These are phyloP conservation scores for Zygosaccharomyces sapae DNA, from an alignment of 1,139 yeast species.

Conservation along the genomic window DNA sequence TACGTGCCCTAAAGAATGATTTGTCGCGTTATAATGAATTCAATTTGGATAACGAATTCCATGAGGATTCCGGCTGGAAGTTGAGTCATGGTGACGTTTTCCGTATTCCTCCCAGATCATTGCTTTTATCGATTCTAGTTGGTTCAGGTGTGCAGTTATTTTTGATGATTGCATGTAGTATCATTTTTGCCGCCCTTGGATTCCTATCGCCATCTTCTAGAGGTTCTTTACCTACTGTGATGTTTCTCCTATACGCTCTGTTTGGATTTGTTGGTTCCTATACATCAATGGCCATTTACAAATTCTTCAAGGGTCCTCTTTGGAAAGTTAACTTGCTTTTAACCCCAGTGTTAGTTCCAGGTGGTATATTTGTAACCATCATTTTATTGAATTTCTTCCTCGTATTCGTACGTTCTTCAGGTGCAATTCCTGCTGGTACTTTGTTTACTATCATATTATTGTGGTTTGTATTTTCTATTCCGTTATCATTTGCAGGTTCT, in stretches of 20 bases:
- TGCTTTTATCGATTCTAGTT: slow-evolving; percentile 70
- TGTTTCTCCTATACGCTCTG: slow-evolving; percentile 76
- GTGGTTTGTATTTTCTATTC: slow-evolving; percentile 85
- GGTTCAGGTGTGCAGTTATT: slow-evolving; percentile 89
- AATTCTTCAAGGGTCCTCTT: slow-evolving; percentile 85
- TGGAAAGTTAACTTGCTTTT: slow-evolving; percentile 84
- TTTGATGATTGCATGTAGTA: slow-evolving; percentile 69
- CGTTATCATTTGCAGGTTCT: slow-evolving; percentile 78
- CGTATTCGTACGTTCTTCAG: slow-evolving; percentile 75
- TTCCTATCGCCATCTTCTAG: slow-evolving; percentile 90
- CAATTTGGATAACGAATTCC: slow-evolving; percentile 78
- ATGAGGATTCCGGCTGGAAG: slow-evolving; percentile 98
- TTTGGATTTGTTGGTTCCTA: slow-evolving; percentile 81
- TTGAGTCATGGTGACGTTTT: slow-evolving; percentile 93
- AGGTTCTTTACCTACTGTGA: slow-evolving; percentile 86
- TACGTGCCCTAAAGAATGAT: slow-evolving; percentile 79
- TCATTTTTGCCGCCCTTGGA: slow-evolving; percentile 82
- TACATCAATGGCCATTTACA: slow-evolving; percentile 79
- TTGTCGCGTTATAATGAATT: slow-evolving; percentile 85
- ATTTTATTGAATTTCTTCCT: slow-evolving; percentile 76
- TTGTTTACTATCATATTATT: slow-evolving; percentile 73
- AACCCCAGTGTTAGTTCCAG: slow-evolving; percentile 84
- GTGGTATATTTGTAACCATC: slow-evolving; percentile 59
- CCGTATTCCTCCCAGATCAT: slow-evolving; percentile 70
- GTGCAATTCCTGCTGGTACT: slow-evolving; percentile 92